phyloP scores from a whole-genome alignment of 495 filamentous ascomycete genomes.

The Aspergillus cavernicola region DNA sequence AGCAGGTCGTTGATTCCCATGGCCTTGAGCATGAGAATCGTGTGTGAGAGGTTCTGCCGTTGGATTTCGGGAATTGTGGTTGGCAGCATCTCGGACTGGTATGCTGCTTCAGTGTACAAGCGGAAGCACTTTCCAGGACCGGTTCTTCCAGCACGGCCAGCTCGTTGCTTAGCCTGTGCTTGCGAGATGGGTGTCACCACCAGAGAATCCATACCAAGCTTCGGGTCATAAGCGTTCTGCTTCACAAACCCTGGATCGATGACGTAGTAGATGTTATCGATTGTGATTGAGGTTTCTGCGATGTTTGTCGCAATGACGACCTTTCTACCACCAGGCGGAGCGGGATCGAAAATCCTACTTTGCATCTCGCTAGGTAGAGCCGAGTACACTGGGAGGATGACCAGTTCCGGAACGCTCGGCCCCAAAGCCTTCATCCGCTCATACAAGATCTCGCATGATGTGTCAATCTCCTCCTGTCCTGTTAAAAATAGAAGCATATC shows the following conservation, averaged over 20 bases:
- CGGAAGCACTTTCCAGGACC: slow-evolving; percentile 96
- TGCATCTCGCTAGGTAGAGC: slow-evolving; percentile 92
- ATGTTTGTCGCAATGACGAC: slow-evolving; percentile 99
- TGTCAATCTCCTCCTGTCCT: slow-evolving; percentile 97
- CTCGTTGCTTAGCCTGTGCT: slow-evolving; percentile 92
- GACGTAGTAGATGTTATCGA: slow-evolving; percentile 96
- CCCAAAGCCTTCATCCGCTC: slow-evolving; percentile 97
- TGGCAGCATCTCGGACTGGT: slow-evolving; percentile 94
- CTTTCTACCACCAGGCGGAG: slow-evolving; percentile 83
- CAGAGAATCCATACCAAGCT: slow-evolving; percentile 94
- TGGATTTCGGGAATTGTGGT: slow-evolving; percentile 97
- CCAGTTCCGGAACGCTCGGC: slow-evolving; percentile 82
- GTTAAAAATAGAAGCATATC: slow-evolving; percentile 97
- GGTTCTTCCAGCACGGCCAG: slow-evolving; percentile 89
- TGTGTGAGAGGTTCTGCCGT: slow-evolving; percentile 86
- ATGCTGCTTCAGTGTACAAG: slow-evolving; percentile 93
- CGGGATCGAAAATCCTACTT: slow-evolving; percentile 88
- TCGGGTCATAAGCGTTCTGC: slow-evolving; percentile 94
- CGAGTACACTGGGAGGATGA: slow-evolving; percentile 93
- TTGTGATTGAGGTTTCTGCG: slow-evolving; percentile 95
- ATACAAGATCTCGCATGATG: slow-evolving; percentile 81
- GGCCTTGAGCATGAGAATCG: slow-evolving; percentile 97
- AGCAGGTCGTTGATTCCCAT: slow-evolving; percentile 99
- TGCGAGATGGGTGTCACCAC: slow-evolving; percentile 95
- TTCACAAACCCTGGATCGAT: slow-evolving; percentile 97